Evolutionary conservation across 2,329 filamentous ascomycete genomes (phyloP).

Genomic region (Penicillium palitans): DNA sequence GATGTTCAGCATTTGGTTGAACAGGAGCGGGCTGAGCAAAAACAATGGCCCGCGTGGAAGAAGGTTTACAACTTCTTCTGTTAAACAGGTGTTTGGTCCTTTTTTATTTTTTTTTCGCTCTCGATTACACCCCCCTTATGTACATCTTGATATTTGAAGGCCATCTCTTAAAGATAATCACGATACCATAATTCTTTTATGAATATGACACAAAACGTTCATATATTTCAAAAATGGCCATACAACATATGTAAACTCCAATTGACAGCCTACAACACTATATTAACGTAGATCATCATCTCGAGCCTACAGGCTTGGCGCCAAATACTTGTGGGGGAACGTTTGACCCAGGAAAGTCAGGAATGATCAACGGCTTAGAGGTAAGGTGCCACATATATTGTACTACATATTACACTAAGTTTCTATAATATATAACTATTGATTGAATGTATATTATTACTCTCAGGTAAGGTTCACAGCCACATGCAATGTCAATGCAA

Average conservation of each 20-base stretch:
- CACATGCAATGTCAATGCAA: background rate
- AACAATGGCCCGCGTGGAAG: constrained; percentile 75
- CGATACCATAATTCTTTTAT: constrained; percentile 4
- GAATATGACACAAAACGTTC: background rate
- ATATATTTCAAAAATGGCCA: background rate
- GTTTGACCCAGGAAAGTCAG: background rate
- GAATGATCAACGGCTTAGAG: background rate
- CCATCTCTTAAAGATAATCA: background rate
- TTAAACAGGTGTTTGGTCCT: constrained; percentile 39
- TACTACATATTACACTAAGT: background rate
- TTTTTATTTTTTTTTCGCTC: background rate
- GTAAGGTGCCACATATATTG: background rate
- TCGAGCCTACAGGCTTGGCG: constrained; percentile 24
- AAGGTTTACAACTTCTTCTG: constrained; percentile 72
- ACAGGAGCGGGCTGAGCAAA: constrained; percentile 75
- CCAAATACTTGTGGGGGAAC: constrained; percentile 22
- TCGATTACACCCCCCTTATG: background rate
- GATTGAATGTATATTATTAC: background rate
- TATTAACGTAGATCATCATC: constrained; percentile 8
- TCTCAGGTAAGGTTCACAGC: background rate
- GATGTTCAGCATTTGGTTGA: constrained; percentile 76
- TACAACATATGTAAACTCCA: background rate
- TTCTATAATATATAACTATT: background rate
- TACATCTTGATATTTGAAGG: background rate
- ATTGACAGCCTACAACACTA: background rate